phyloP scores from a whole-genome alignment of 2,329 filamentous ascomycete genomes.

The Didymella arachidicola region DNA sequence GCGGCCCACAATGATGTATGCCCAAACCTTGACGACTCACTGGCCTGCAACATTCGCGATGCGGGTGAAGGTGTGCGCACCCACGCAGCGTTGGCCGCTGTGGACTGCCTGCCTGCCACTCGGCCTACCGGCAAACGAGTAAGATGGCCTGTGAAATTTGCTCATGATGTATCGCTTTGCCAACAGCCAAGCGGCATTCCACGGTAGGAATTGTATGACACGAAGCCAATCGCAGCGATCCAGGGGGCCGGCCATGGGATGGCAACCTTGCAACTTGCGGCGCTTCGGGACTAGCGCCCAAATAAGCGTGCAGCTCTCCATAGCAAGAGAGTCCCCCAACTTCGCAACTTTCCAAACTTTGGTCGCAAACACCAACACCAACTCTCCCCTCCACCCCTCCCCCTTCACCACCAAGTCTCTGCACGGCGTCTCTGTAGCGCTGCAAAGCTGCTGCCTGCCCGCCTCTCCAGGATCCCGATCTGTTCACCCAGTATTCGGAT shows the following conservation, averaged over 20 bases:
- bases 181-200: slow-evolving; percentile 25
- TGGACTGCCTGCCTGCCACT: slow-evolving; percentile 11
- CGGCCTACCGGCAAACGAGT: slow-evolving; percentile 12
- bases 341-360: slow-evolving; percentile 21
- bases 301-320: slow-evolving; percentile 19
- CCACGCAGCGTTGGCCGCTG: neutral
- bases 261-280: slow-evolving; percentile 10
- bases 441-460: slow-evolving; percentile 35
- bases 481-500: slow-evolving; percentile 26
- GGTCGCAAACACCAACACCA: slow-evolving; percentile 21
- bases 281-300: slow-evolving; percentile 17
- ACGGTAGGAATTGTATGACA: slow-evolving; percentile 24
- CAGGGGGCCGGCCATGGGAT: slow-evolving; percentile 9
- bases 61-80: neutral
- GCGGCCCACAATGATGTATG: slow-evolving; percentile 33
- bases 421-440: slow-evolving; percentile 36
- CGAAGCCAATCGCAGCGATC: slow-evolving; percentile 23
- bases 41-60: slow-evolving; percentile 5
- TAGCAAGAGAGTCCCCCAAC: slow-evolving; percentile 21
- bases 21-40: slow-evolving; percentile 21
- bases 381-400: slow-evolving; percentile 20
- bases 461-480: slow-evolving; percentile 35
- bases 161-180: slow-evolving; percentile 23
- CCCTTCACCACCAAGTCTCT: slow-evolving; percentile 26
- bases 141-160: slow-evolving; percentile 17